A percentile compares a stretch with the other conserved stretches of the same genome.
phyloP scores from a whole-genome alignment of 2,329 filamentous ascomycete species.

The Botryotinia globosa region DNA sequence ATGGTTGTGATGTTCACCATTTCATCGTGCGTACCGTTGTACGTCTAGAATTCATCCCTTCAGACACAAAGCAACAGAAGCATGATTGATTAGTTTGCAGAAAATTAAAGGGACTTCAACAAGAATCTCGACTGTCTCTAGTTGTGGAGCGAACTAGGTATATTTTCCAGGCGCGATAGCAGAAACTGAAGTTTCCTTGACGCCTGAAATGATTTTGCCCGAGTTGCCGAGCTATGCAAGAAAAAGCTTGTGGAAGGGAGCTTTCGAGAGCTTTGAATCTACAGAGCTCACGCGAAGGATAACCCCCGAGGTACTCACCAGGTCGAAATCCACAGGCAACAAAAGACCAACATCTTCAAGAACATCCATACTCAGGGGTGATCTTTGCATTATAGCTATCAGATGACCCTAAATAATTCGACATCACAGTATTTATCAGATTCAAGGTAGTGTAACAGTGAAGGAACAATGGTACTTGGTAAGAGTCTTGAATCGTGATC shows the following conservation, averaged over 20 bases:
- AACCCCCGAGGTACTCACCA: not conserved
- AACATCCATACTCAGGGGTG: not conserved
- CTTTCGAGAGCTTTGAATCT: not conserved
- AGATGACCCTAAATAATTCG: not conserved
- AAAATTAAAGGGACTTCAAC: not conserved
- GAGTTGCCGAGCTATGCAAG: not conserved
- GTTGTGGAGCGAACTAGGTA: not conserved
- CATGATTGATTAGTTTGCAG: not conserved
- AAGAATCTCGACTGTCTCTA: not conserved
- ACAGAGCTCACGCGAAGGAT: not conserved
- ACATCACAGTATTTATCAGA: not conserved
- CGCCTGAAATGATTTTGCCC: not conserved
- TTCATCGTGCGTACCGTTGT: not conserved
- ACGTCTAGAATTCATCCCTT: not conserved
- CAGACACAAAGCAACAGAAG: not conserved
- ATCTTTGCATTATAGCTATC: not conserved
- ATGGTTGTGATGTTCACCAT: not conserved
- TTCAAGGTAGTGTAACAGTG: not conserved
- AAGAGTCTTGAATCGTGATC: not conserved
- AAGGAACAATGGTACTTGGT: not conserved
- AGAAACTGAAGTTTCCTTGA: not conserved
- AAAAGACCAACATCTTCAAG: not conserved
- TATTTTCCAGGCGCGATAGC: not conserved
- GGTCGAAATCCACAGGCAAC: not conserved
- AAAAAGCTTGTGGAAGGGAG: not conserved